Evolutionary conservation across 768 basidiomycete genomes (phyloP).

Genomic region (Suillus tomentosus): DNA sequence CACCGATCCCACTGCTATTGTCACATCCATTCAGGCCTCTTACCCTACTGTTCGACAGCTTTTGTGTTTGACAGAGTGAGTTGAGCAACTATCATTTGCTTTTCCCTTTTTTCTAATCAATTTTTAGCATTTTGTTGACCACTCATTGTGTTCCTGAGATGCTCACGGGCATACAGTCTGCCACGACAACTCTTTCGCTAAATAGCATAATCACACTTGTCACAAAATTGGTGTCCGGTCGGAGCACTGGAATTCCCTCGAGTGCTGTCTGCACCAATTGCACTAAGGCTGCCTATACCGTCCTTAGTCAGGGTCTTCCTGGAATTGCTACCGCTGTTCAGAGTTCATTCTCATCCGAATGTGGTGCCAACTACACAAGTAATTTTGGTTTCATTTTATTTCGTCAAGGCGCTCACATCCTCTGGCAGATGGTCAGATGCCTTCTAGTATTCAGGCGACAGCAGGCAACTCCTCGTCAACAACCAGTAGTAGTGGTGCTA

Average conservation of each 20-base stretch:
- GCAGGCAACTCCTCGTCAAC: constrained; percentile 26
- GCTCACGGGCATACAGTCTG: constrained; percentile 51
- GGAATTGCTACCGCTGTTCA: constrained; percentile 29
- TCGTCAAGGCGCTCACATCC: constrained; percentile 6
- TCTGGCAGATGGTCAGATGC: constrained; percentile 33
- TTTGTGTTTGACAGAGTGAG: constrained; percentile 68
- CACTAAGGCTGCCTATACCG: constrained; percentile 51
- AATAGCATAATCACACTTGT: constrained; percentile 21
- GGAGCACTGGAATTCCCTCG: constrained; percentile 21
- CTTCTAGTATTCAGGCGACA: constrained; percentile 26
- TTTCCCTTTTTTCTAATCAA: neutral
- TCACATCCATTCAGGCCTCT: constrained; percentile 45
- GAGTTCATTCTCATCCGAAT: constrained; percentile 35
- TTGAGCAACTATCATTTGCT: constrained; percentile 13
- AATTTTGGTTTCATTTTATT: constrained; percentile 19
- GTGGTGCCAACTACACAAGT: constrained; percentile 59
- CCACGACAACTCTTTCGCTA: constrained; percentile 25
- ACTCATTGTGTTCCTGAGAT: constrained; percentile 60
- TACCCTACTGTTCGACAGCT: constrained; percentile 62
- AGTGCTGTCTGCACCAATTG: constrained; percentile 58
- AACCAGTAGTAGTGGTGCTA: constrained; percentile 22
- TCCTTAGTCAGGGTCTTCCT: constrained; percentile 40
- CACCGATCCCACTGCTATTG: constrained; percentile 25
- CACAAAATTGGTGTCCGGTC: constrained; percentile 13
- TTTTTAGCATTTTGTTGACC: constrained; percentile 35